A percentile compares a stretch with the other conserved stretches of the same genome.
phyloP scores from a whole-genome alignment of 345 rosid genomes.

The Raphanus sativus region DNA sequence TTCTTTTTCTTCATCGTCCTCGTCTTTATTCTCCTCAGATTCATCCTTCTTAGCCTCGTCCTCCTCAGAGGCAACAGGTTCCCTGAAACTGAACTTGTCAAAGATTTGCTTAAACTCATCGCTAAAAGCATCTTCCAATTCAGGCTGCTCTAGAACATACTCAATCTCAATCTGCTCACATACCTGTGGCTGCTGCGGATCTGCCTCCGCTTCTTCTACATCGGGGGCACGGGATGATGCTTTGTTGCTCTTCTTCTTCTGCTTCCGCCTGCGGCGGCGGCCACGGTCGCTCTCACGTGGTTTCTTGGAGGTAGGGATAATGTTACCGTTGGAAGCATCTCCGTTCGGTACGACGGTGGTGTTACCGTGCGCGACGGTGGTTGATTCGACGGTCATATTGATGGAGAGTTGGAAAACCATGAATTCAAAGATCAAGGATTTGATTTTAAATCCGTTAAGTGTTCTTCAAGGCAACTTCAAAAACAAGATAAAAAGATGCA shows the following conservation, averaged over 20 bases:
- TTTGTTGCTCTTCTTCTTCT: conserved; percentile 73
- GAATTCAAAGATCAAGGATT: too few species aligned
- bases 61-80: conserved; percentile 68
- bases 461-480: too few species aligned
- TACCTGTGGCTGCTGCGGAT: conserved; percentile 52
- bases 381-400: conserved; percentile 30
- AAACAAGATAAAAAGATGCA: too few species aligned
- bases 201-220: conserved; percentile 43
- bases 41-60: conserved; percentile 65
- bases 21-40: conserved; percentile 63
- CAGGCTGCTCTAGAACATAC: conserved; percentile 86
- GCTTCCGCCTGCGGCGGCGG: conserved; percentile 88
- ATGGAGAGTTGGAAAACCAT: too few species aligned
- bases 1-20: conserved; percentile 68
- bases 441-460: too few species aligned
- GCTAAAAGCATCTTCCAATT: conserved; percentile 72
- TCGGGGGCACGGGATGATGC: conserved; percentile 21
- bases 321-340: conserved; percentile 45
- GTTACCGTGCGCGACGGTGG: conserved; percentile 42
- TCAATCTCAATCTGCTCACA: conserved; percentile 62
- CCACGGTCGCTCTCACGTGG: conserved; percentile 86
- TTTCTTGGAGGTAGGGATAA: conserved; percentile 49
- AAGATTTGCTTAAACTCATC: conserved; percentile 81
- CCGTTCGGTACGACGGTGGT: conserved; percentile 49
- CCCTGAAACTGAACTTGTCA: conserved; percentile 75